These are phyloP conservation scores for Penicillium bialowiezense DNA, from an alignment of 495 filamentous ascomycete species.

Conservation along the genomic window DNA sequence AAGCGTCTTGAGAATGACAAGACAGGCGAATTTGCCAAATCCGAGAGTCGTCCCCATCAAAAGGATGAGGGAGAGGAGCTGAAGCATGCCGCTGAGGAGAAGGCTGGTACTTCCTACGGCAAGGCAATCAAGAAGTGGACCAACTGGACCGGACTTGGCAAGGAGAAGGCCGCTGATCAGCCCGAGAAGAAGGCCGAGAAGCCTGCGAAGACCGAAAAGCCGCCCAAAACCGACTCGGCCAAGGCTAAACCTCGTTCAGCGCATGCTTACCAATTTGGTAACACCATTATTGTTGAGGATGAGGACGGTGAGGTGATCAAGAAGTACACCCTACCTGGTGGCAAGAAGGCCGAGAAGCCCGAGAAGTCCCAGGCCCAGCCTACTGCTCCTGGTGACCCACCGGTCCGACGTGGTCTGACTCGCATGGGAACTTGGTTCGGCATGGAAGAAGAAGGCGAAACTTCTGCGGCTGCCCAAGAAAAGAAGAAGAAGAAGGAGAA, in stretches of 20 bases:
- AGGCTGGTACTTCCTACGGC: conserved; percentile 28
- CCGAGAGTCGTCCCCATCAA: conserved; percentile 40
- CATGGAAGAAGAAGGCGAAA: conserved; percentile 47
- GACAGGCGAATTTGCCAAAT: conserved; percentile 38
- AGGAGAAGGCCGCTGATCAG: conserved; percentile 16
- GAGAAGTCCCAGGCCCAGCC: conserved; percentile 20
- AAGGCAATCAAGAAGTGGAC: conserved; percentile 36
- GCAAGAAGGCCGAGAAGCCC: conserved; percentile 23
- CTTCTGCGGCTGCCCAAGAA: conserved; percentile 32
- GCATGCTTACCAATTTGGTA: conserved; percentile 91
- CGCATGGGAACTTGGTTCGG: conserved; percentile 65
- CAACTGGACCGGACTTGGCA: conserved; percentile 42
- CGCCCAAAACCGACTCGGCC: conserved; percentile 9
- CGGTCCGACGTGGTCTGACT: conserved; percentile 48
- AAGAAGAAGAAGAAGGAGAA: conserved; percentile 29
- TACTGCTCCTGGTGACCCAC: conserved; percentile 26
- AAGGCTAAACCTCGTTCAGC: conserved; percentile 56
- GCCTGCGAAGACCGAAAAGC: conserved; percentile 15
- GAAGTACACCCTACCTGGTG: conserved; percentile 80
- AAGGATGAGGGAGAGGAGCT: conserved; percentile 46
- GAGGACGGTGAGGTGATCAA: conserved; percentile 97
- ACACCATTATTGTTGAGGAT: conserved; percentile 97
- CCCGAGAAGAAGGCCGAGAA: conserved; percentile 13
- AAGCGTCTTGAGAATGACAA: conserved; percentile 59
- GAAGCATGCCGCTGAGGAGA: conserved; percentile 31